phyloP scores from a whole-genome alignment of 2,329 filamentous ascomycete genomes.

The Neonectria magnoliae region DNA sequence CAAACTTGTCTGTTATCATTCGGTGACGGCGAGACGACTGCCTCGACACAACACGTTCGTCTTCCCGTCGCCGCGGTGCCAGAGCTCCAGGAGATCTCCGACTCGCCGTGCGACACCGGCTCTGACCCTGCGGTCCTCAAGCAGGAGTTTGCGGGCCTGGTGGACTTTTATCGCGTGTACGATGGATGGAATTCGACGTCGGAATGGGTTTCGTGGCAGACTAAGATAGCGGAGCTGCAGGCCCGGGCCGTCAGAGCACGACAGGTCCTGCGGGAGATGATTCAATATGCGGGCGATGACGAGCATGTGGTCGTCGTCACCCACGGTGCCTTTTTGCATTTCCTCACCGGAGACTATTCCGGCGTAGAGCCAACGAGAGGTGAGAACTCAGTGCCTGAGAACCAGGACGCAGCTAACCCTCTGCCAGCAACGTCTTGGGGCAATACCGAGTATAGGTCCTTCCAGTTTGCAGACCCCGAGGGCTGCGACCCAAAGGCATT shows the following conservation, averaged over 20 bases:
- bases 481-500: not conserved
- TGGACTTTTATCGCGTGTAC: slow-evolving; percentile 4
- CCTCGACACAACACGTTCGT: not conserved
- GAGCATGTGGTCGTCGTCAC: slow-evolving; percentile 18
- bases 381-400: not conserved
- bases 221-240: not conserved
- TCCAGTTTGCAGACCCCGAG: not conserved
- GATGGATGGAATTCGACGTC: slow-evolving; percentile 17
- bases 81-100: slow-evolving; percentile 19
- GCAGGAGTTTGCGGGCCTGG: slow-evolving; percentile 10
- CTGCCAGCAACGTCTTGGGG: slow-evolving; percentile 6
- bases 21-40: not conserved
- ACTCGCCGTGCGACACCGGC: slow-evolving; percentile 21
- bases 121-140: not conserved
- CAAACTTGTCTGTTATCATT: slow-evolving; percentile 18
- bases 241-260: slow-evolving; percentile 9
- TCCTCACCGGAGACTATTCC: slow-evolving; percentile 14
- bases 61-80: slow-evolving; percentile 10
- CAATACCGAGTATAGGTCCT: slow-evolving; percentile 16
- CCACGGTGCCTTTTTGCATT: slow-evolving; percentile 22
- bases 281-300: not conserved
- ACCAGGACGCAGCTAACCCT: not conserved
- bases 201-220: slow-evolving; percentile 2
- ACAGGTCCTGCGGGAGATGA: slow-evolving; percentile 6
- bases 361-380: slow-evolving; percentile 14